Conservation (phyloP, 495 filamentous ascomycete genomes). For the Penicillium daleae region DNA sequence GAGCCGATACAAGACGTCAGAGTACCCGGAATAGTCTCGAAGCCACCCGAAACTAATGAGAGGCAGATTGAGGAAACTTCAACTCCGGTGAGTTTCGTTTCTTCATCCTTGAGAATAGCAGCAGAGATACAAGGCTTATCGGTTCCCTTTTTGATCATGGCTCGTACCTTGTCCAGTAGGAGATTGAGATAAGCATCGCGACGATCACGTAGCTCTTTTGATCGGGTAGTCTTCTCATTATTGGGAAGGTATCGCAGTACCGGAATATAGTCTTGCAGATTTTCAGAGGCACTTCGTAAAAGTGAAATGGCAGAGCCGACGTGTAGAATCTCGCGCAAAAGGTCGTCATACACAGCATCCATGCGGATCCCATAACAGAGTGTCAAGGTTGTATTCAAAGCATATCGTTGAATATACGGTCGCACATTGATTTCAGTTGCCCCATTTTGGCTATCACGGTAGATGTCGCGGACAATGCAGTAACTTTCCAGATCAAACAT, state of each 20-base stretch:
- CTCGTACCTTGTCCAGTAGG: constrained; percentile 51
- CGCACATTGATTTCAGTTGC: constrained; percentile 41
- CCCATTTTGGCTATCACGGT: constrained; percentile 45
- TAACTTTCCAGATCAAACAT: constrained; percentile 59
- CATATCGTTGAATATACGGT: constrained; percentile 53
- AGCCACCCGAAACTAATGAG: constrained; percentile 55
- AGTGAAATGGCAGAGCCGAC: constrained; percentile 54
- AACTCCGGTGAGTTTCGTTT: constrained; percentile 51
- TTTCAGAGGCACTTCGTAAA: constrained; percentile 53
- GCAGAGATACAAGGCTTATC: constrained; percentile 57
- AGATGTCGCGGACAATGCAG: constrained; percentile 51
- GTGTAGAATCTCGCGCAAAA: constrained; percentile 54
- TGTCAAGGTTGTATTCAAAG: constrained; percentile 55
- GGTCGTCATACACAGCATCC: constrained; percentile 52
- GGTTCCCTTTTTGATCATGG: constrained; percentile 51
- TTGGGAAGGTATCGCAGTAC: constrained; percentile 50
- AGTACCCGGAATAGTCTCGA: constrained; percentile 56
- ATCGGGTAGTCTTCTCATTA: constrained; percentile 51
- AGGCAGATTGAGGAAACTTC: constrained; percentile 56
- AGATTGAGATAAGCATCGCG: constrained; percentile 52
- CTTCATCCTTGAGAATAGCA: constrained; percentile 54
- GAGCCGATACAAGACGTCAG: constrained; percentile 52
- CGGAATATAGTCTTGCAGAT: constrained; percentile 57
- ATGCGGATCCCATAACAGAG: constrained; percentile 61
- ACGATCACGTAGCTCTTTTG: constrained; percentile 47